Conservation (phyloP, 108 stramenopile genomes). For the Nannochloropsis oceanica region DNA sequence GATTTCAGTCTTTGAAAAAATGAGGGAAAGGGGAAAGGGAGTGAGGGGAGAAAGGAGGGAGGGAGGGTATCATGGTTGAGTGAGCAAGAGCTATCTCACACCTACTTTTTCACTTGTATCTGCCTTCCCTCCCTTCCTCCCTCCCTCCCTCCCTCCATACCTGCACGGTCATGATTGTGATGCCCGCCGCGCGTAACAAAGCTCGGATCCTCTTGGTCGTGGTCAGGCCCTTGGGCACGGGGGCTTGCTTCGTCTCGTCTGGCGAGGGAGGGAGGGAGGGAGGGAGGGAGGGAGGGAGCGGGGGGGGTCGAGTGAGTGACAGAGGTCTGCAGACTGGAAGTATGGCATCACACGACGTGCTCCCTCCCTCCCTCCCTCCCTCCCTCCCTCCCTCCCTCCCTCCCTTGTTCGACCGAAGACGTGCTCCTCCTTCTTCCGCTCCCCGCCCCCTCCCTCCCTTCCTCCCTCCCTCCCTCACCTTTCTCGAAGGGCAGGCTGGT, state of each 20-base stretch:
- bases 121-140: not conserved
- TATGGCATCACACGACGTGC: too few species aligned
- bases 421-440: too few species aligned
- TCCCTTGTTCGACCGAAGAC: too few species aligned
- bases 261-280: too few species aligned
- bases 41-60: not conserved
- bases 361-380: too few species aligned
- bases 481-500: too few species aligned
- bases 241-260: not conserved
- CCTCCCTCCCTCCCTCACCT: too few species aligned
- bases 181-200: not conserved
- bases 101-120: not conserved
- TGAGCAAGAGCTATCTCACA: not conserved
- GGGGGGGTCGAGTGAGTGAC: too few species aligned
- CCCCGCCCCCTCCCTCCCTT: too few species aligned
- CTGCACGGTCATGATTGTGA: not conserved
- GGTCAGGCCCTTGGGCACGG: not conserved
- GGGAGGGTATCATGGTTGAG: not conserved
- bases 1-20: not conserved
- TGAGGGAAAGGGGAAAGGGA: not conserved
- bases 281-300: too few species aligned
- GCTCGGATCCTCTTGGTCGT: not conserved
- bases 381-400: too few species aligned
- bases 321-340: too few species aligned
- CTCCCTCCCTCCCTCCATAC: not conserved